Evolutionary conservation across 2,329 filamentous ascomycete genomes (phyloP).

Genomic region (Phyllosticta citrichinensis): DNA sequence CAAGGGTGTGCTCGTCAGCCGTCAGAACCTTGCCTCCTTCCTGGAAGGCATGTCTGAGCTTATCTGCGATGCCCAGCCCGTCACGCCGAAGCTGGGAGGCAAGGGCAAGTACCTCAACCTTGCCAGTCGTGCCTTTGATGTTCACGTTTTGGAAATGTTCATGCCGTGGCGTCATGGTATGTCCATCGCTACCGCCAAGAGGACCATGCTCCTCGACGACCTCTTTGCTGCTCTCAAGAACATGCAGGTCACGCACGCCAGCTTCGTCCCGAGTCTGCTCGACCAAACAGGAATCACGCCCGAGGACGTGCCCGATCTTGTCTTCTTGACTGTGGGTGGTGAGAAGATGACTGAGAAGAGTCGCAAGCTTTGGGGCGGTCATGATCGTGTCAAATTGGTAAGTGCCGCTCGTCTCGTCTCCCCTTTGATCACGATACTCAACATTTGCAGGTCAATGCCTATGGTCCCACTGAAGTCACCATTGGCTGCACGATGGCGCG

Average conservation of each 20-base stretch:
- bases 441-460: constrained; percentile 12
- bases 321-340: constrained; percentile 25
- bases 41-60: constrained; percentile 21
- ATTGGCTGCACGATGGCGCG: constrained; percentile 18
- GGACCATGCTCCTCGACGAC: constrained; percentile 5
- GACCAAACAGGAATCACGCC: constrained; percentile 8
- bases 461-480: constrained; percentile 25
- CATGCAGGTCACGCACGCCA: constrained; percentile 22
- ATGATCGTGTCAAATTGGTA: constrained; percentile 3
- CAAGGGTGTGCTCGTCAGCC: constrained; percentile 60
- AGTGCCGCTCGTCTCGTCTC: background rate
- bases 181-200: constrained; percentile 1
- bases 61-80: constrained; percentile 17
- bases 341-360: constrained; percentile 26
- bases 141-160: constrained; percentile 11
- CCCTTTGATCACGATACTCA: background rate
- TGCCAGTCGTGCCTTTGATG: constrained; percentile 26
- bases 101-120: constrained; percentile 24
- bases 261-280: constrained; percentile 15
- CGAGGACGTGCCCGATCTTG: constrained; percentile 18
- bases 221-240: constrained; percentile 12
- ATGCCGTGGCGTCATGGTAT: constrained; percentile 6
- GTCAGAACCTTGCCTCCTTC: constrained; percentile 14
- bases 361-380: constrained; percentile 23
- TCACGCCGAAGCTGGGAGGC: constrained; percentile 1